Conservation (phyloP, 2,329 filamentous ascomycete species). For the Claviceps paspali region DNA sequence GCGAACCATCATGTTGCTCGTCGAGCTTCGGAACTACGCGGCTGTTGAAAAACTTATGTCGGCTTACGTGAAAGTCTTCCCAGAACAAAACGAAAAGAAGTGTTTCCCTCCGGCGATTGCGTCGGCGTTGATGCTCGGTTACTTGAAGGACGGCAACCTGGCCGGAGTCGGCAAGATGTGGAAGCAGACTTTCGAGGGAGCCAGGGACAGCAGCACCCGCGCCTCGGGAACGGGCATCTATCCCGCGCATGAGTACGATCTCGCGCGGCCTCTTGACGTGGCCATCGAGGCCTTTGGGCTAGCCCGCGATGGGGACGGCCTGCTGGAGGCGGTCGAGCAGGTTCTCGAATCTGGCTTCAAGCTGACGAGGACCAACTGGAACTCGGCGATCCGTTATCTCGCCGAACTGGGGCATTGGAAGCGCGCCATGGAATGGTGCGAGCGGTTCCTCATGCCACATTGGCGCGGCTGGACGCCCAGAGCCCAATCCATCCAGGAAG, state of each 20-base stretch:
- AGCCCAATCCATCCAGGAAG: slow-evolving; percentile 14
- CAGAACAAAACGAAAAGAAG: slow-evolving; percentile 16
- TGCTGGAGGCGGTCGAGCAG: slow-evolving; percentile 36
- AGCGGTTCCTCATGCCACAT: slow-evolving; percentile 59
- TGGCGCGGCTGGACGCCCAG: slow-evolving; percentile 56
- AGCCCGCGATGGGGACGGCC: slow-evolving; percentile 25
- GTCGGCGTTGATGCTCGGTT: slow-evolving; percentile 51
- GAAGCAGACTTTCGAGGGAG: slow-evolving; percentile 41
- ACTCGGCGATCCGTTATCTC: slow-evolving; percentile 56
- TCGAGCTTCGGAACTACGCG: slow-evolving; percentile 27
- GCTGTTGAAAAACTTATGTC: slow-evolving; percentile 42
- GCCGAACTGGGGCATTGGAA: slow-evolving; percentile 41
- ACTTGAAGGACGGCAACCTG: slow-evolving; percentile 41
- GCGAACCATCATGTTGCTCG: slow-evolving; percentile 19
- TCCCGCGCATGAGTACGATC: slow-evolving; percentile 35
- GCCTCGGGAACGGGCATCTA: slow-evolving; percentile 19
- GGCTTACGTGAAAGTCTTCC: slow-evolving; percentile 31
- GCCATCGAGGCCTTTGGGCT: slow-evolving; percentile 31
- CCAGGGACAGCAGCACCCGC: slow-evolving; percentile 21
- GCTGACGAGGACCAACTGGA: slow-evolving; percentile 68
- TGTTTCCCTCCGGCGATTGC: slow-evolving; percentile 39
- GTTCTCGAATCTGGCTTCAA: slow-evolving; percentile 53
- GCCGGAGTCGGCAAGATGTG: slow-evolving; percentile 51
- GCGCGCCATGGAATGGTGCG: slow-evolving; percentile 60
- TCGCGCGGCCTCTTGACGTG: slow-evolving; percentile 32